A percentile compares a stretch with the other conserved stretches of the same genome.
phyloP scores from a whole-genome alignment of 179 eudicot genomes.

The Silene coronaria region DNA sequence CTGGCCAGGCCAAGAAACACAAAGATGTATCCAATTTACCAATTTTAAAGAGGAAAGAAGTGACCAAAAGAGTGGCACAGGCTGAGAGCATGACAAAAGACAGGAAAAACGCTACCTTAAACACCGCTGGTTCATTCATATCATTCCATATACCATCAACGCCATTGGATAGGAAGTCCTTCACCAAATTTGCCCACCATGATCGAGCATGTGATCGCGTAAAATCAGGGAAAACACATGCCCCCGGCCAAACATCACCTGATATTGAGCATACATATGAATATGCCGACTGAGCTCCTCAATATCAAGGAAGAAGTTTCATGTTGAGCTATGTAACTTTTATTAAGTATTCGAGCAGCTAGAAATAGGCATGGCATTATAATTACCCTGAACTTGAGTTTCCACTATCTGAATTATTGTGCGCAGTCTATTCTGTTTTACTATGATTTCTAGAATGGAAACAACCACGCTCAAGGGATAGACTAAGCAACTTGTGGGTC shows the following conservation, averaged over 20 bases:
- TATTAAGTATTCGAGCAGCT: neutral
- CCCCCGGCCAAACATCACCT: constrained; percentile 99
- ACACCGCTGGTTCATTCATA: constrained; percentile 97
- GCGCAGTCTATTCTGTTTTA: neutral
- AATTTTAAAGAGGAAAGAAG: neutral
- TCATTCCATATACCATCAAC: constrained; percentile 99
- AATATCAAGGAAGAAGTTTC: neutral
- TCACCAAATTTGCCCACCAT: constrained; percentile 92
- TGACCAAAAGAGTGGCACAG: constrained; percentile 7
- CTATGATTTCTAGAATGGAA: neutral
- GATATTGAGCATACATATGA: constrained; percentile 15
- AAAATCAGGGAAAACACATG: constrained; percentile 94
- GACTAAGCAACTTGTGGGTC: constrained; percentile 1
- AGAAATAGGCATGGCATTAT: neutral
- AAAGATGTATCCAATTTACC: constrained; percentile 7
- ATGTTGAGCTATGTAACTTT: neutral
- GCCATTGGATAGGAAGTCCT: constrained; percentile 65
- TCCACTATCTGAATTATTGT: neutral
- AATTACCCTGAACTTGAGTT: neutral
- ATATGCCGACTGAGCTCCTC: neutral
- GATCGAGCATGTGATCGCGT: constrained; percentile 79
- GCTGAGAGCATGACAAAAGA: neutral
- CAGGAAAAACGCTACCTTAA: constrained; percentile 46
- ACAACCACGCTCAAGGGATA: neutral
- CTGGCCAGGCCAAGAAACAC: constrained; percentile 36